Percentiles rank a stretch among this genome's conserved stretches.
These are phyloP conservation scores for Peterozyma toletana DNA, from an alignment of 805 yeast genomes.

Conservation along the genomic window DNA sequence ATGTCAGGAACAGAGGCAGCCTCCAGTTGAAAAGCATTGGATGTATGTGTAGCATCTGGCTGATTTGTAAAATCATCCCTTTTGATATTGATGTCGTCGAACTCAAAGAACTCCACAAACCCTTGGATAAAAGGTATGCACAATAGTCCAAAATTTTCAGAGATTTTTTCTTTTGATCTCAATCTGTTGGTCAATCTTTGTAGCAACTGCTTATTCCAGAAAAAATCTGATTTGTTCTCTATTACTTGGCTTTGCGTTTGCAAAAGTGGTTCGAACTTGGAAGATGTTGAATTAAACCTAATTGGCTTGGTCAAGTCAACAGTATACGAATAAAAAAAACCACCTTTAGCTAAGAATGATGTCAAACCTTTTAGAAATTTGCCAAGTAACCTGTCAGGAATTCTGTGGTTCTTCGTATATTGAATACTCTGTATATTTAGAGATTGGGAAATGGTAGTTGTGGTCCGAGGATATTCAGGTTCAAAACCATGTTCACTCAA, in stretches of 20 bases:
- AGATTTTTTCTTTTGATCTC: not conserved
- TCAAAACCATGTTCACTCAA: no score
- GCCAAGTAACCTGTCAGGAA: not conserved
- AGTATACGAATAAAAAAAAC: constrained; percentile 15
- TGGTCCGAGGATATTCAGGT: no score
- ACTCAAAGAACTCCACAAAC: constrained; percentile 10
- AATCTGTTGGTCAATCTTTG: constrained; percentile 8
- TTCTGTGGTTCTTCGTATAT: no score
- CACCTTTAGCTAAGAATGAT: constrained; percentile 13
- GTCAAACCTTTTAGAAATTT: constrained; percentile 11
- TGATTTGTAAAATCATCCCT: not conserved
- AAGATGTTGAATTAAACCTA: not conserved
- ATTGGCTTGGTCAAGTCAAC: constrained; percentile 7
- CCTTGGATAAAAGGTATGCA: constrained; percentile 15
- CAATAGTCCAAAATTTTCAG: not conserved
- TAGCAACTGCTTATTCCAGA: constrained; percentile 12
- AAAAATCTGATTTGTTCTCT: constrained; percentile 8
- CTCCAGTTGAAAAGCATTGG: no score
- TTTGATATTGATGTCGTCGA: not conserved
- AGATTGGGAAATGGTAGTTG: no score
- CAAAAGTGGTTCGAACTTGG: not conserved
- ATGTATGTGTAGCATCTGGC: no score
- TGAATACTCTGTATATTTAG: no score
- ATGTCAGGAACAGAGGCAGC: no score
- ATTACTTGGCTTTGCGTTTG: not conserved